Evolutionary conservation across 805 yeast genomes (phyloP), one percentile per base, ranked within the genome.

Genomic region (Zygotorulaspora chibaensis): DNA sequence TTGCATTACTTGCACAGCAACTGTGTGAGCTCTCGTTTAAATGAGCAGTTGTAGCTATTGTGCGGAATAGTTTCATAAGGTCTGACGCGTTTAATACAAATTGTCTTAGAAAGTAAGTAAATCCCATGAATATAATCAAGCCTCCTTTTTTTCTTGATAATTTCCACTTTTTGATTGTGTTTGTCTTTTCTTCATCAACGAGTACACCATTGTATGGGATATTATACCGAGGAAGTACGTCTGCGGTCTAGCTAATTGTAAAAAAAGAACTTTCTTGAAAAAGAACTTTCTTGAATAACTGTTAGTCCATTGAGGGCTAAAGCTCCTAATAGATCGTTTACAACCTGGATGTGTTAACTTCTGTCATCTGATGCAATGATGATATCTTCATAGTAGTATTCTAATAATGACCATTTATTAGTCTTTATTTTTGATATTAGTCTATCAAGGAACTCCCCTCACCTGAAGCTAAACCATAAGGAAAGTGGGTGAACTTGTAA

Each of bases 361-460:
- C 30, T 15, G 25, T 28, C 30, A 10, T 15, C 20, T 13, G 46
- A 43, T 8, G 46, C 46, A 13, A 37, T 16, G 2, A 43, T 35
- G 9, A 43, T 43, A 18, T 38, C 47, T 13, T 43, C 50, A 34
- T 37, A 36, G 20, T 36, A 43, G 12, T 38, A 47, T 8, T 43
- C 33, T 8, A 47, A 27, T 4, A 38, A 30, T 8, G 41, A 27
- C 5, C 8, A 8, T 3, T 16, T 18, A 5, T 25, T 15, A 9
- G 6, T 15, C 3, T 33, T 13, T 3, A 42, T 2, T 10, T 35
- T 18, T 8, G 15, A 11, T 18, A 47, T 34, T 13, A 37, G 7
- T 5, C 6, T 17, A 15, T 34, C 43, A 18, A 47, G 12, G 27
- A 47, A 43, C 29, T 38, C 44, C 38, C 45, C 44, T 40, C 37